phyloP scores from a whole-genome alignment of 2,329 filamentous ascomycete species.

The Leptosphaerulina australis region DNA sequence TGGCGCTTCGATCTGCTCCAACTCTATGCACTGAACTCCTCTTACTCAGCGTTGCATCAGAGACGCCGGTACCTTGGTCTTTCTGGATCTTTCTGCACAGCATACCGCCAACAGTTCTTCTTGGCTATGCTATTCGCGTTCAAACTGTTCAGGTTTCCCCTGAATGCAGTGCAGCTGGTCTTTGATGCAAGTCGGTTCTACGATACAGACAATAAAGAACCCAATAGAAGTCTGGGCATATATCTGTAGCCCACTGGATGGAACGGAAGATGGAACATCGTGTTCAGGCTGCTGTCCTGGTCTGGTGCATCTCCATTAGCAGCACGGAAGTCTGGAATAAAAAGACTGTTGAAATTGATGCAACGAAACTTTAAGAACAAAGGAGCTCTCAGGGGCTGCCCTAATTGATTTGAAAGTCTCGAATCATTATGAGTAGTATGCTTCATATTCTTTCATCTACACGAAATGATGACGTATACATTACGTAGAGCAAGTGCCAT shows the following conservation, averaged over 20 bases:
- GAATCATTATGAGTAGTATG: neutral
- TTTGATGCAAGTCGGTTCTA: constrained; percentile 19
- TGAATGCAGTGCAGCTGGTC: constrained; percentile 34
- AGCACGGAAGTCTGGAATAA: constrained; percentile 23
- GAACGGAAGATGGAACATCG: constrained; percentile 26
- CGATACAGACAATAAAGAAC: constrained; percentile 23
- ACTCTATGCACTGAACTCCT: constrained; percentile 32
- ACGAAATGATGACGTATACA: neutral
- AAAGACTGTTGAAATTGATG: constrained; percentile 10
- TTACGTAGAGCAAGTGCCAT: neutral
- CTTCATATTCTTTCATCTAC: neutral
- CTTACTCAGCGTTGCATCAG: constrained; percentile 24
- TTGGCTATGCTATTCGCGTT: constrained; percentile 28
- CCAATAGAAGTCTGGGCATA: constrained; percentile 20
- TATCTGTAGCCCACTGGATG: constrained; percentile 28
- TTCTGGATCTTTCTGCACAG: constrained; percentile 24
- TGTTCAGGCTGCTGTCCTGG: constrained; percentile 25
- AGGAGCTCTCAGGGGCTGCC: neutral
- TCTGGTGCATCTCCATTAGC: constrained; percentile 29
- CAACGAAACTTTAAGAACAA: constrained; percentile 18
- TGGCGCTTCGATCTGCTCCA: constrained; percentile 27
- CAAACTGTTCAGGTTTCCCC: constrained; percentile 25
- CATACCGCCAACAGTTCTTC: constrained; percentile 29
- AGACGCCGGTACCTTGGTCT: constrained; percentile 28
- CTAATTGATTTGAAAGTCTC: too few species aligned